Base-by-base conservation (phyloP, 768 basidiomycete species). In the Amanita thiersii region DNA sequence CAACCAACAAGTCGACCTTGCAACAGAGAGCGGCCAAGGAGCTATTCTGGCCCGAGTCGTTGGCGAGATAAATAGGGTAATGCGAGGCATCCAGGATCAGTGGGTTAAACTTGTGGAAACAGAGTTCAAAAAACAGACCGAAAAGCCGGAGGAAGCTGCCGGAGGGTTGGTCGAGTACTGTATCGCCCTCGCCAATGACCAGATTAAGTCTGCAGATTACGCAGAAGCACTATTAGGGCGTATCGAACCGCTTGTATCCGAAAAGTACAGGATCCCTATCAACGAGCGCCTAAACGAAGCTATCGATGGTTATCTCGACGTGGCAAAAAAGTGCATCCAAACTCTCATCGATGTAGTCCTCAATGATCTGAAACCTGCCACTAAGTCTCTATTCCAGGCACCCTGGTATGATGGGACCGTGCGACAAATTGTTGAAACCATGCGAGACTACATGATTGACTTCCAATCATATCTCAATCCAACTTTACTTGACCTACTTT, bases 301-400 rank as follows among this genome's bases (percentile, higher is more conserved):
- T 24, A 97, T 98, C 50, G 94, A 99, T 57, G 96, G 96, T 2
- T 98, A 93, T 61, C 76, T 98, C 48, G 96, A 99, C 60, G 90
- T 98, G 28, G 93, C 93, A 39, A 98, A 98, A 70, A 89, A 88
- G 58, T 98, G 93, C 68, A 91, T 86, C 15, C 87, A 94, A 52
- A 85, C 86, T 0, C 76, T 99, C 44, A 92, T 99, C 54, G 86
- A 88, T 52, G 79, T 94, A 53, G 82, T 98, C 52, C 91, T 96
- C 69, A 87, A 96, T 60, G 96, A 98, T 58, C 65, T 98, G 50
- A 88, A 84, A 57, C 79, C 85, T 0, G 93, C 86, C 7, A 85
- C 79, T 11, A 91, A 88, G 57, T 71, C 69, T 28, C 70, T 98
- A 26, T 92, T 98, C 73, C 81, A 82, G 45, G 67, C 74, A 4